Base-by-base conservation (phyloP, 768 basidiomycete genomes). In the Mycena filopes region DNA sequence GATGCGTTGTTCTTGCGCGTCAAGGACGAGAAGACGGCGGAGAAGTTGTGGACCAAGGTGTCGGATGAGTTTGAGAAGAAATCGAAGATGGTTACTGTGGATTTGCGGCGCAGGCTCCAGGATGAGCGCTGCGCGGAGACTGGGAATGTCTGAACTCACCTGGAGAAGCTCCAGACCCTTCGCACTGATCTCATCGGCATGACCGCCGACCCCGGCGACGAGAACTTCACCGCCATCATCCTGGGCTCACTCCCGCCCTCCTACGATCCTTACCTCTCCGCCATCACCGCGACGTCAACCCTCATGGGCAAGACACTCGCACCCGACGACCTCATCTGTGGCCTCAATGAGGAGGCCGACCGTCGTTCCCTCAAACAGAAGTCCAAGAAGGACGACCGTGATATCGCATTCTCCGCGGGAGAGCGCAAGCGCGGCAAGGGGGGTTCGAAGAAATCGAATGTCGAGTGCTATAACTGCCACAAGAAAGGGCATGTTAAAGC, bases 171-270 rank as follows among this genome's bases (percentile, higher is more conserved):
- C 4, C 25, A 47, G 23, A 61, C 54, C 5, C 63, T 74, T 51
- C 66, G 57, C 31, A 67, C 73, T 36, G 63, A 65, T 20, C 33
- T 65, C 18, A 70, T 63, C n/a, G 55, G 62, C 38, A 75, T 75
- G 74, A 70, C 69, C 3, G 66, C 66, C 33, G 33, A 33, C 33
- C 33, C 33, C 12, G 33, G 33, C 33, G 12, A 33, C 33, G 12
- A 33, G 7, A 33, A 33, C 12, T 33, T 33, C 12, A 33, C 33
- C 12, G 33, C 70, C 1, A 74, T 75, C 10, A 67, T 75, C 53
- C 59, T 75, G 16, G 56, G 68, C 20, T 75, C 76, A 3, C 66
- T 75, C n/a, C 75, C 74, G 2, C 12, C 42, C 15, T 72, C 72
- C 12, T 74, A 71, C 61, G 66, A 70, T 9, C 40, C 73, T 2